Evolutionary conservation across 495 filamentous ascomycete genomes (phyloP), one percentile per base, ranked within the genome.

Genomic region (Viridothelium virens): DNA sequence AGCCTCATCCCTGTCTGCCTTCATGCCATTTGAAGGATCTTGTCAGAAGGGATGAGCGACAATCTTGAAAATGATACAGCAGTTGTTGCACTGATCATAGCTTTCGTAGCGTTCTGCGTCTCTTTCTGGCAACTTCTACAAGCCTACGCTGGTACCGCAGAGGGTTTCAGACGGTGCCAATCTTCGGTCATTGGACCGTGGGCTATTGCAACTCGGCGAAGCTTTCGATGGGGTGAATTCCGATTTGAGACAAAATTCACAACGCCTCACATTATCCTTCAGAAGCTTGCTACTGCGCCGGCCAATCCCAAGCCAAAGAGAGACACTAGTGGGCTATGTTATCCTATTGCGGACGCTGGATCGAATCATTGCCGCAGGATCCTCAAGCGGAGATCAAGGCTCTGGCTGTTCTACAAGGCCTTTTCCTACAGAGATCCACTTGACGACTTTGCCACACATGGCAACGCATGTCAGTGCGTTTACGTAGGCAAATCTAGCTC

Each of bases 241-340:
- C 53, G 53, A 36, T 36, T 59, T 31, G 53, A 59, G 53, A 59
- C 53, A 11, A 59, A 59, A 36, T 59, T 59, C 31, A 59, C 53
- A 36, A 59, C 53, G 10, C 53, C 53, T 36, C 53, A 59, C 31
- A 59, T 59, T 34, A 59, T 36, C 5, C 33, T 59, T 25, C 48
- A 53, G 53, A 59, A 36, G 14, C 36, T 7, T 59, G 53, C 31
- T 36, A 9, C 31, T 31, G 31, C 33, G 14, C 4, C 53, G 6
- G 36, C n/a, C 18, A 31, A 2, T 34, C 14, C 18, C 25, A 59
- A 59, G 31, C 18, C 31, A 14, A 59, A 59, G 36, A 59, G 25
- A 36, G 25, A 36, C 53, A 59, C 53, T 6, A 36, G 36, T 18
- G 31, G 5, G 10, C 14, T 34, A 7, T 59, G 53, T 36, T 59